These are phyloP conservation scores for Cytospora paraplurivora DNA, from an alignment of 2,329 filamentous ascomycete species.

Conservation along the genomic window DNA sequence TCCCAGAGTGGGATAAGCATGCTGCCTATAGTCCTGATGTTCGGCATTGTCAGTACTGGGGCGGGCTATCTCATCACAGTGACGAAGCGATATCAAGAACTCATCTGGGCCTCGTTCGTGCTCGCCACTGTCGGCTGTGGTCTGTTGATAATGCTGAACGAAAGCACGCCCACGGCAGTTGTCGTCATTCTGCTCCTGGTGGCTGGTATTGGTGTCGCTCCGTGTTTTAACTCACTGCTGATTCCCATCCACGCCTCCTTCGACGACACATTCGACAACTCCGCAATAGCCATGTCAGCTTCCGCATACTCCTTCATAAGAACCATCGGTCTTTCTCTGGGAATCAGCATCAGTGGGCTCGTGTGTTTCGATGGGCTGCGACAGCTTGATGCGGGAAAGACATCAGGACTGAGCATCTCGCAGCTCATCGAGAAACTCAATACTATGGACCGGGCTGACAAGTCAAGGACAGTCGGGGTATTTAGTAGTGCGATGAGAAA, in stretches of 20 bases:
- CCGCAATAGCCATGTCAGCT: slow-evolving; percentile 19
- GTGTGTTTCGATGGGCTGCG: slow-evolving; percentile 22
- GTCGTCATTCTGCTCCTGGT: slow-evolving; percentile 14
- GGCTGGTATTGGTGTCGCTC: slow-evolving; percentile 16
- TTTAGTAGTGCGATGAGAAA: slow-evolving; percentile 16
- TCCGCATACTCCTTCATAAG: slow-evolving; percentile 20
- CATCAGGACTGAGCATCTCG: slow-evolving; percentile 4
- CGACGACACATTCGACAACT: slow-evolving; percentile 20
- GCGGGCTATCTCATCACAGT: slow-evolving; percentile 20
- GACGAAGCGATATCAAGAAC: slow-evolving; percentile 15
- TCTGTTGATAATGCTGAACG: slow-evolving; percentile 11
- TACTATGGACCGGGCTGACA: neutral
- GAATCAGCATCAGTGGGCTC: slow-evolving; percentile 24
- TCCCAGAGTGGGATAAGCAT: slow-evolving; percentile 39
- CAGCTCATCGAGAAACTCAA: slow-evolving; percentile 8
- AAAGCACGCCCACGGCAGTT: slow-evolving; percentile 8
- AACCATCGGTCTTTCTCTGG: slow-evolving; percentile 18
- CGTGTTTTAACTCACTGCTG: slow-evolving; percentile 22
- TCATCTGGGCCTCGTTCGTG: slow-evolving; percentile 11
- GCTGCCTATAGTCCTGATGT: slow-evolving; percentile 49
- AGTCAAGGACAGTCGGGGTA: neutral
- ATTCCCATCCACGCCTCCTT: slow-evolving; percentile 24
- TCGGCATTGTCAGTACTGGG: slow-evolving; percentile 51
- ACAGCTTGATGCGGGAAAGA: neutral
- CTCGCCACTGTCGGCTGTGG: slow-evolving; percentile 15